Evolutionary conservation across 768 basidiomycete genomes (phyloP).

Genomic region (Trametes maxima): DNA sequence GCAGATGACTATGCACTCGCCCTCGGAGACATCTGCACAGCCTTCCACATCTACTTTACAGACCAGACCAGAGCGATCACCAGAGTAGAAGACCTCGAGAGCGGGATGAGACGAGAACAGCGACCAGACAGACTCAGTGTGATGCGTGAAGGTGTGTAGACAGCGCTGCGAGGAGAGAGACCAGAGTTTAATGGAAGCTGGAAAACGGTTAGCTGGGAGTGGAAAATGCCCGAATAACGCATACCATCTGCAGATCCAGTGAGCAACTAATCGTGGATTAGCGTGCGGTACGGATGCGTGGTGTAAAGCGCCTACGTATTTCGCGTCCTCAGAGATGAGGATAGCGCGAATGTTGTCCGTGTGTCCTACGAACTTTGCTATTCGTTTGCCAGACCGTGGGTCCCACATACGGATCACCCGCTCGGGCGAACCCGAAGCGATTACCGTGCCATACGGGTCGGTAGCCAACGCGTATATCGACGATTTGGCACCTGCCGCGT

Average conservation of each 20-base stretch:
- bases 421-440: conserved; percentile 92
- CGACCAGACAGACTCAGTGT: conserved; percentile 94
- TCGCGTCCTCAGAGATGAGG: conserved; percentile 85
- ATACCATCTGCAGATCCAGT: conserved; percentile 80
- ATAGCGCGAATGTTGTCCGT: conserved; percentile 96
- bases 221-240: conserved; percentile 10
- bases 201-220: conserved; percentile 20
- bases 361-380: conserved; percentile 89
- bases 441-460: conserved; percentile 75
- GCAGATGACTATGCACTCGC: conserved; percentile 85
- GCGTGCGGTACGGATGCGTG: conserved; percentile 5
- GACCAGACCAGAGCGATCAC: conserved; percentile 87
- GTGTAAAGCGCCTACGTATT: conserved; percentile 64
- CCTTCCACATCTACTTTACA: conserved; percentile 91
- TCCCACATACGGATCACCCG: conserved; percentile 93
- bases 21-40: conserved; percentile 79
- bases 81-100: conserved; percentile 90
- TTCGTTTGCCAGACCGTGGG: conserved; percentile 79
- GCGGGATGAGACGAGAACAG: conserved; percentile 86
- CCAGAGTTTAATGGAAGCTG: conserved; percentile 91
- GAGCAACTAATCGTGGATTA: conserved; percentile 52
- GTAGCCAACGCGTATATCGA: conserved; percentile 79
- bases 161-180: conserved; percentile 87
- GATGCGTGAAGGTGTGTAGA: conserved; percentile 94
- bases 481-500: conserved; percentile 64